phyloP scores from a whole-genome alignment of 768 basidiomycete genomes.

The Suillus ampliporus region DNA sequence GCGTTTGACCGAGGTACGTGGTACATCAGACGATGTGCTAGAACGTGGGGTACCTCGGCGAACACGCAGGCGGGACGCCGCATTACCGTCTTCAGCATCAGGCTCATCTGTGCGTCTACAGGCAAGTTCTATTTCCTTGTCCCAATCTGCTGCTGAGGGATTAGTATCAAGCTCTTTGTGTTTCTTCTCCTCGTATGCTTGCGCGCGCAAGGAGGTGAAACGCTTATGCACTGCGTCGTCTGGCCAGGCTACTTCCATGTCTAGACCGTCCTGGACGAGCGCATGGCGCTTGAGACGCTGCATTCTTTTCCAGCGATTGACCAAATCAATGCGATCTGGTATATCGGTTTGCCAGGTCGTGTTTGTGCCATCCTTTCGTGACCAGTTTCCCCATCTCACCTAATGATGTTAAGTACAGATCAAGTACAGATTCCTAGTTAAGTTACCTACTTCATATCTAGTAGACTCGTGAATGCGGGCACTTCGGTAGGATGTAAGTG shows the following conservation, averaged over 20 bases:
- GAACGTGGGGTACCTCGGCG: constrained; percentile 7
- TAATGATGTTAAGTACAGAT: constrained; percentile 26
- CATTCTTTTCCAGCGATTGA: constrained; percentile 40
- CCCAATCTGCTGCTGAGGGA: constrained; percentile 27
- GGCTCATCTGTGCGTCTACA: constrained; percentile 30
- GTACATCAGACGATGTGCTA: neutral
- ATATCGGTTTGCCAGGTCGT: constrained; percentile 54
- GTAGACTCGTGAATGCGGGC: constrained; percentile 14
- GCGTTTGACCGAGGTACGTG: neutral
- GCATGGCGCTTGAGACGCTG: constrained; percentile 37
- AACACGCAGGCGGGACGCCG: constrained; percentile 10
- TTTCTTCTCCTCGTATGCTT: constrained; percentile 53
- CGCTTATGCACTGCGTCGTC: constrained; percentile 50
- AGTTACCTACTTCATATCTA: constrained; percentile 38
- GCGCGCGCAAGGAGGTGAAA: constrained; percentile 47
- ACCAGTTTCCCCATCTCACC: constrained; percentile 61
- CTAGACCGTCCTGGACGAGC: constrained; percentile 38
- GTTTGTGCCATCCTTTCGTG: constrained; percentile 55
- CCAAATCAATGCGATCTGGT: constrained; percentile 23
- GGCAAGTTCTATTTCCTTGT: constrained; percentile 30
- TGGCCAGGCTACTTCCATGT: constrained; percentile 46
- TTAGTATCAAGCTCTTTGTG: constrained; percentile 23
- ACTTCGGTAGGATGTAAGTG: neutral
- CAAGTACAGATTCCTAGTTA: neutral
- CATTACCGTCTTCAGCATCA: constrained; percentile 28